Base-by-base conservation (phyloP, 179 eudicot genomes). In the Camellia oleifera region DNA sequence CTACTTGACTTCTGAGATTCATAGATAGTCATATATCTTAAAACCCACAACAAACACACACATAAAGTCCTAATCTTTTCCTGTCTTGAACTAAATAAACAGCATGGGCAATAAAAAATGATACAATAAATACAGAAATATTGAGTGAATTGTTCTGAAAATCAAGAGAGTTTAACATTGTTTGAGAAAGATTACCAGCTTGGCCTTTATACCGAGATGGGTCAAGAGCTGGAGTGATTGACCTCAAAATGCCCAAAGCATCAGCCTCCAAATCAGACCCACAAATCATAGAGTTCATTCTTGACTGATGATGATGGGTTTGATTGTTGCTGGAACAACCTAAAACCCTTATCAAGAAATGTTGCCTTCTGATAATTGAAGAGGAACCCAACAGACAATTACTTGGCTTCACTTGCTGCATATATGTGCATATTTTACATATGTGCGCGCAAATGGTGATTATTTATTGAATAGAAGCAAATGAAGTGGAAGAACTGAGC, bases 191-290 rank as follows among this genome's bases (percentile, higher is more conserved):
- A 86, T 90, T 72, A 96, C 99, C 99, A 78, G 99, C 92, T 85
- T 96, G 99, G 84, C 99, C 99, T 84, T 94, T 92, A 80, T 96
- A 88, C 83, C 88, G 86, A 65, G 87, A 77, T 65, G 81, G 85
- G 72, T 91, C 93, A 66, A 96, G 94, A 40, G 84, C 23, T 40
- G 94, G 97, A 84, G 97, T 90, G 50, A 96, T 94, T 80, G 89
- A 83, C 83, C 88, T 92, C 82, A 96, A 81, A 79, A 92, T 80
- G 67, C 81, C 81, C 63, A 87, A 40, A 73, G 93, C 90, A 78
- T 94, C 97, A 78, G 81, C 93, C 78, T 94, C 98, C 48, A 89
- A 73, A 53, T 81, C 75, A 15, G 76, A 69, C 69, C 75, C 82
- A 77, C 72, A 79, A 68, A 71, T 73, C 58, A 60, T 72, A 66